Conservation (phyloP, 2,329 filamentous ascomycete species). For the Aspergillus novoparasiticus region DNA sequence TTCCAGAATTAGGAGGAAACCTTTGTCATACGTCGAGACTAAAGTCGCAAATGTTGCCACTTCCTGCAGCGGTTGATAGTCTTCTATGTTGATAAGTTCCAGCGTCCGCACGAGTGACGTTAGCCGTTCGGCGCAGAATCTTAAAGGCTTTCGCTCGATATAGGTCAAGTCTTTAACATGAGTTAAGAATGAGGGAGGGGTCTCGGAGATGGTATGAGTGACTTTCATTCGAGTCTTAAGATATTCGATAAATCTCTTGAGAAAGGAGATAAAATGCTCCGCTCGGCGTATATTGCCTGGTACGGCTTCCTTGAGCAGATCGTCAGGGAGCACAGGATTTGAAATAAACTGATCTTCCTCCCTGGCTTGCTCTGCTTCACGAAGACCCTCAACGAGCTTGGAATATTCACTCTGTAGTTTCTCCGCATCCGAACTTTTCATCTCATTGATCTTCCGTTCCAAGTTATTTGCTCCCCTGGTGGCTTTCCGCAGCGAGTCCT, state of each 20-base stretch:
- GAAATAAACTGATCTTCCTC: constrained; percentile 97
- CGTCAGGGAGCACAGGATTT: constrained; percentile 90
- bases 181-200: constrained; percentile 86
- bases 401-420: constrained; percentile 95
- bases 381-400: constrained; percentile 88
- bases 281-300: constrained; percentile 95
- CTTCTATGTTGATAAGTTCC: constrained; percentile 96
- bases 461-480: constrained; percentile 88
- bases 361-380: constrained; percentile 83
- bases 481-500: constrained; percentile 89
- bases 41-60: constrained; percentile 97
- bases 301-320: constrained; percentile 91
- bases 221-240: constrained; percentile 98
- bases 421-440: constrained; percentile 93
- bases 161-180: constrained; percentile 96
- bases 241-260: constrained; percentile 97
- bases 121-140: constrained; percentile 89
- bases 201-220: constrained; percentile 94
- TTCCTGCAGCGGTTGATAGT: constrained; percentile 95
- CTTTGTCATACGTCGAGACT: constrained; percentile 94
- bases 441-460: constrained; percentile 86
- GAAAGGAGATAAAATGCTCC: constrained; percentile 92
- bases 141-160: constrained; percentile 92
- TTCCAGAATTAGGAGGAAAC: constrained; percentile 94
- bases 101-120: constrained; percentile 93